Base-by-base conservation (phyloP, 257 asterid genomes). In the Solanum bulbocastanum region DNA sequence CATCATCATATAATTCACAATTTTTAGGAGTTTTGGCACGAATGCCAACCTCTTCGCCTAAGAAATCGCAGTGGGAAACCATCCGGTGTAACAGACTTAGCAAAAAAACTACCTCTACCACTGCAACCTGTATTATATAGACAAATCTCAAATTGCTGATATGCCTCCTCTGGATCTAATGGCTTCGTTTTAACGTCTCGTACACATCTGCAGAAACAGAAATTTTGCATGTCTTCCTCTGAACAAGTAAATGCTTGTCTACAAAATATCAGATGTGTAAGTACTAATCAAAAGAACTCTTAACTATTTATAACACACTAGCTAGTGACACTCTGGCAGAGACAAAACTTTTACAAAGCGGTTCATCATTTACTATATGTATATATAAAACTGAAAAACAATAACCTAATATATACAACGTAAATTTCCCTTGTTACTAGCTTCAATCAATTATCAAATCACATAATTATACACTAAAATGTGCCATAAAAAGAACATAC, bases 161-260 rank as follows among this genome's bases (percentile, higher is more conserved):
- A 46, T 14, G 56, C 56, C 56, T 46, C 56, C 56, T 46, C 56
- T 14, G 56, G 56, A 46, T 46, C 56, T 46, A 46, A 4, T 46
- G 56, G 18, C 20, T 46, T 46, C 56, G 93, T 89, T 66, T 91
- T 92, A 12, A 89, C 87, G 36, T 95, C 96, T 73, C 85, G 89
- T 27, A 92, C 83, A 85, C 90, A 86, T 6, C 90, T 93, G 72
- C 93, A 92, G 89, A 93, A 92, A 60, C 93, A 68, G 8, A 18
- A 68, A 32, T 8, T 68, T 68, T 14, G 37, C 75, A 12, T 93
- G 32, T 93, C 95, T 36, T 93, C 98, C 40, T 73, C 91, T 3
- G 98, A 95, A 88, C 95, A 94, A 32, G 93, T 85, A 56, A 87
- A 88, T 16, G 94, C 96, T 88, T 94, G 89, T 88, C 98, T 95